Conservation (phyloP, 2,329 filamentous ascomycete genomes). For the Neonectria magnoliae region DNA sequence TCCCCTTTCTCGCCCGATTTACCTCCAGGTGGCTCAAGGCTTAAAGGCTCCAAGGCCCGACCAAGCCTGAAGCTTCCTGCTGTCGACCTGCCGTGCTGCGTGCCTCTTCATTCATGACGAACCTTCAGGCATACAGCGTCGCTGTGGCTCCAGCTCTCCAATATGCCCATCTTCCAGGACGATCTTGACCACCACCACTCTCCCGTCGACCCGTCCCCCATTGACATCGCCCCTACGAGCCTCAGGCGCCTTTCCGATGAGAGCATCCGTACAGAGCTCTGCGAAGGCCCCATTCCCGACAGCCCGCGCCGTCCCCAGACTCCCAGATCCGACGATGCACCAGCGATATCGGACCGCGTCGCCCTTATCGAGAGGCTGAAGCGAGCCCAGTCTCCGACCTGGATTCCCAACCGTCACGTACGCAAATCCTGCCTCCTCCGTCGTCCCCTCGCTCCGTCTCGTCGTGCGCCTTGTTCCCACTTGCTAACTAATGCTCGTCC, state of each 20-base stretch:
- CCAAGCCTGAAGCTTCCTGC: conserved; percentile 15
- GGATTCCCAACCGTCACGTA: conserved; percentile 74
- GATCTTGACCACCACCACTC: conserved; percentile 54
- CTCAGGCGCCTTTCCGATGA: conserved; percentile 62
- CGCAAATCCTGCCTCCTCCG: conserved; percentile 33
- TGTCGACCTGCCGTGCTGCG: not conserved
- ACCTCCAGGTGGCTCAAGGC: conserved; percentile 16
- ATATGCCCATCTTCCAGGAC: conserved; percentile 69
- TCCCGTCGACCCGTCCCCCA: conserved; percentile 38
- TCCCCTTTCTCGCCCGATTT: conserved; percentile 9
- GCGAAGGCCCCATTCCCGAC: conserved; percentile 65
- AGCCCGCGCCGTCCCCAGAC: conserved; percentile 46
- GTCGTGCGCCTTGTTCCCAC: not conserved
- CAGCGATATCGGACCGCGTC: conserved; percentile 68
- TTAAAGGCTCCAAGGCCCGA: conserved; percentile 15
- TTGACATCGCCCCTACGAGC: conserved; percentile 28
- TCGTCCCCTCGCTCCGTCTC: not conserved
- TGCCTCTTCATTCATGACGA: conserved; percentile 35
- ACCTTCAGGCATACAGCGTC: conserved; percentile 26
- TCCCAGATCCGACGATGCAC: conserved; percentile 38
- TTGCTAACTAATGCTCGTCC: conserved; percentile 30
- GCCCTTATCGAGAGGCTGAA: conserved; percentile 89
- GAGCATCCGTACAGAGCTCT: conserved; percentile 69
- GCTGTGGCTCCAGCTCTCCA: conserved; percentile 48
- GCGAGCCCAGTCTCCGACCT: conserved; percentile 78